phyloP scores from a whole-genome alignment of 2,329 filamentous ascomycete species.

The Fusarium verticillioides region DNA sequence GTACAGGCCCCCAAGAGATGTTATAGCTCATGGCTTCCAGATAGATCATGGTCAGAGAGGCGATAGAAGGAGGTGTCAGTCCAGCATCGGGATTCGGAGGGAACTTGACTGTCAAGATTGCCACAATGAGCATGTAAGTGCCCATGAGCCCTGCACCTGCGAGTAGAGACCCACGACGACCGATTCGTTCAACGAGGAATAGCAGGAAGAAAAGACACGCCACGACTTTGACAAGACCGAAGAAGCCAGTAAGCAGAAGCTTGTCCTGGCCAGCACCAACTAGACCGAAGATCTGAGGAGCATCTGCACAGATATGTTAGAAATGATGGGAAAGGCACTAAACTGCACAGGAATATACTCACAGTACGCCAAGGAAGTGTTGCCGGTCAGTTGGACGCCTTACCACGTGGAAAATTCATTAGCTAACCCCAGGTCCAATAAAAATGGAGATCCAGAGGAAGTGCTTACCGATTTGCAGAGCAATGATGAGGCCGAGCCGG shows the following conservation, averaged over 20 bases:
- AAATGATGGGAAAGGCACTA: not conserved
- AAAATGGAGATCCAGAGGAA: not conserved
- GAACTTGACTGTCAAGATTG: not conserved
- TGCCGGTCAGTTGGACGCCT: not conserved
- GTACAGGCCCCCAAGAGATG: not conserved
- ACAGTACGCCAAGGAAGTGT: not conserved
- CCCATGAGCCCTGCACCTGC: not conserved
- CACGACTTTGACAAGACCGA: not conserved
- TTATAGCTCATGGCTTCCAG: not conserved
- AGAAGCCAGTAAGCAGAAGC: not conserved
- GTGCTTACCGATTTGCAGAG: not conserved
- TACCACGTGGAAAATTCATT: not conserved
- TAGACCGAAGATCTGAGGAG: not conserved
- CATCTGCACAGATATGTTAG: not conserved
- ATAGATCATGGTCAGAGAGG: not conserved
- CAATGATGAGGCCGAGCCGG: not conserved
- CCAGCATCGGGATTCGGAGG: not conserved
- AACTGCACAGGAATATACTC: not conserved
- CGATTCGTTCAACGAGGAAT: not conserved
- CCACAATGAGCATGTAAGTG: not conserved
- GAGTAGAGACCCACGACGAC: not conserved
- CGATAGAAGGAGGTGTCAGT: not conserved
- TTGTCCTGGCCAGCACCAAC: not conserved
- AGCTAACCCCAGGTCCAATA: fast-evolving
- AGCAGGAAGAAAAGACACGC: not conserved